These are phyloP conservation scores for Prunus campanulata DNA, from an alignment of 306 rosid genomes.

Conservation along the genomic window DNA sequence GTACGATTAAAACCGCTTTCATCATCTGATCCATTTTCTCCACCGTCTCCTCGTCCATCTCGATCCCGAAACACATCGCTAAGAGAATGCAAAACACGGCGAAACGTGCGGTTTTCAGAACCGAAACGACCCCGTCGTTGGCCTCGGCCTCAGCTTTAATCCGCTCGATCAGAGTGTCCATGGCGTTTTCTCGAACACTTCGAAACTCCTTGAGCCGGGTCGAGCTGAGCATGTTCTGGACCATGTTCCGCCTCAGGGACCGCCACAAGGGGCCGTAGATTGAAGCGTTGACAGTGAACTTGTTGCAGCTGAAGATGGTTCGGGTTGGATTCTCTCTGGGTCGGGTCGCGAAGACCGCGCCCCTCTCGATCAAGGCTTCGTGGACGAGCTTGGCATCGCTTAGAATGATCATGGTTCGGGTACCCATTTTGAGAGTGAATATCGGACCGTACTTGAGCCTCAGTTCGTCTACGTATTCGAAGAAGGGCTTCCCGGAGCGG, in stretches of 20 bases:
- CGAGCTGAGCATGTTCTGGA: slow-evolving; percentile 93
- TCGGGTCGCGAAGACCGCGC: slow-evolving; percentile 53
- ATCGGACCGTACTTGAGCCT: slow-evolving; percentile 58
- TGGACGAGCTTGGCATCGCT: slow-evolving; percentile 60
- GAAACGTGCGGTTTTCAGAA: slow-evolving; percentile 68
- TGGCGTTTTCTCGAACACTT: slow-evolving; percentile 55
- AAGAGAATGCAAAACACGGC: slow-evolving; percentile 78
- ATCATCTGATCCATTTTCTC: slow-evolving; percentile 69
- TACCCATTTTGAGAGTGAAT: slow-evolving; percentile 84
- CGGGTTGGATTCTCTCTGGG: slow-evolving; percentile 83
- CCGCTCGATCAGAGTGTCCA: slow-evolving; percentile 59
- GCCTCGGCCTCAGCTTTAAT: slow-evolving; percentile 57
- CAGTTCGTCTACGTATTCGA: slow-evolving; percentile 41
- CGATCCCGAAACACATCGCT: slow-evolving; percentile 84
- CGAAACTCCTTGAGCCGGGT: slow-evolving; percentile 64
- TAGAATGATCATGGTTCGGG: slow-evolving; percentile 63
- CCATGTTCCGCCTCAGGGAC: slow-evolving; percentile 79
- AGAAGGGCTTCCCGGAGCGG: slow-evolving; percentile 66
- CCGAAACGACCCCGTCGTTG: slow-evolving; percentile 55
- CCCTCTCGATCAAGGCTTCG: slow-evolving; percentile 72
- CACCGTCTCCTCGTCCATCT: slow-evolving; percentile 67
- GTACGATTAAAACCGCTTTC: slow-evolving; percentile 57
- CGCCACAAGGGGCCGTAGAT: slow-evolving; percentile 84
- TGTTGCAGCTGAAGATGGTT: slow-evolving; percentile 73
- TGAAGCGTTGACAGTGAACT: slow-evolving; percentile 80